These are phyloP conservation scores for Akanthomyces muscarius DNA, from an alignment of 2,329 filamentous ascomycete genomes.

Conservation along the genomic window DNA sequence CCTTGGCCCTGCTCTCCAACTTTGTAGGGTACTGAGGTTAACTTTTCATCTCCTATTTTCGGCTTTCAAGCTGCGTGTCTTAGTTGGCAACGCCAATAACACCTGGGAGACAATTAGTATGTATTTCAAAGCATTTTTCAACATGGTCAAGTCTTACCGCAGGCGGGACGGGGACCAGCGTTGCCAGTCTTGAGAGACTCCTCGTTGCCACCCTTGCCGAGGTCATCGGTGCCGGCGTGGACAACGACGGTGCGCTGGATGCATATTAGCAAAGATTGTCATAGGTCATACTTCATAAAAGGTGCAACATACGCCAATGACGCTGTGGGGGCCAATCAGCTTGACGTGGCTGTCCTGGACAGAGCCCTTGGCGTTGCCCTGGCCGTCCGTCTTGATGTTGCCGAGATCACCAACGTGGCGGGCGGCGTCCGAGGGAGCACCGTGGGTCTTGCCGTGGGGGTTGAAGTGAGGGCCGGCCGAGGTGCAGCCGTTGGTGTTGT, in stretches of 20 bases:
- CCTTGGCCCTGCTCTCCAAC: not conserved
- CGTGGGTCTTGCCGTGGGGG: constrained; percentile 88
- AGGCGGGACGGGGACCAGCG: constrained; percentile 87
- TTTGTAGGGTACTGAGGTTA: not conserved
- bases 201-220: constrained; percentile 86
- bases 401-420: constrained; percentile 97
- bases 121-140: not conserved
- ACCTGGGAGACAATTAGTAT: constrained; percentile 42
- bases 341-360: constrained; percentile 80
- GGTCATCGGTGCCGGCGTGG: constrained; percentile 93
- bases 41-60: not conserved
- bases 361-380: constrained; percentile 84
- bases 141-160: constrained; percentile 57
- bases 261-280: constrained; percentile 15
- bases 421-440: constrained; percentile 73
- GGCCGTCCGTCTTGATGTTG: constrained; percentile 91
- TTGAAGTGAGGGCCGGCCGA: constrained; percentile 99
- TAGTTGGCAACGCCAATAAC: constrained; percentile 86
- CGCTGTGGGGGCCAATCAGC: constrained; percentile 91
- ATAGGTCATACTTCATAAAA: too few relatives aligned
- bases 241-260: constrained; percentile 84
- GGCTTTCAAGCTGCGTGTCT: not conserved
- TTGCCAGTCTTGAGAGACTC: constrained; percentile 99
- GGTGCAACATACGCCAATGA: constrained; percentile 70
- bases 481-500: constrained; percentile 99